These are phyloP conservation scores for Pichiaceae sp. DNA, from an alignment of 1,139 yeast genomes.

Conservation along the genomic window DNA sequence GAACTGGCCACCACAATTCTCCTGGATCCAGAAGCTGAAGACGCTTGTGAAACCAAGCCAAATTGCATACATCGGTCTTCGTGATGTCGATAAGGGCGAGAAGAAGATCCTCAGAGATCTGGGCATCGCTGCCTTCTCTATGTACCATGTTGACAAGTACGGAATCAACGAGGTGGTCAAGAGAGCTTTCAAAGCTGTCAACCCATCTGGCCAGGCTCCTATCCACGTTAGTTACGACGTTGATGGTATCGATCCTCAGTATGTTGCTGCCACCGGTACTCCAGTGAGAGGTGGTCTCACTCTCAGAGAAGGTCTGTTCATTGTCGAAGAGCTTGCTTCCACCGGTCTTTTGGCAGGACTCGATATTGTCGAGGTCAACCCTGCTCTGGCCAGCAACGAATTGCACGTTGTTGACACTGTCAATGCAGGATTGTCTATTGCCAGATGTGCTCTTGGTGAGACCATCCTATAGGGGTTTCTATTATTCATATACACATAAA, in stretches of 20 bases:
- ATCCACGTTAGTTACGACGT: conserved; percentile 91
- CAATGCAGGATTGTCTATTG: conserved; percentile 82
- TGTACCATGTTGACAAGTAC: conserved; percentile 92
- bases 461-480: conserved; percentile 60
- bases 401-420: conserved; percentile 77
- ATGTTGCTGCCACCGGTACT: conserved; percentile 96
- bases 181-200: conserved; percentile 77
- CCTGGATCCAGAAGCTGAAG: conserved; percentile 60
- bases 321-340: conserved; percentile 87
- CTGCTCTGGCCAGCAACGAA: conserved; percentile 75
- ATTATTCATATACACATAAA: not conserved
- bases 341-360: conserved; percentile 79
- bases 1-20: conserved; percentile 56
- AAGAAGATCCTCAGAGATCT: conserved; percentile 61
- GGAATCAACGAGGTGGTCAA: conserved; percentile 90
- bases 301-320: conserved; percentile 85
- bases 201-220: conserved; percentile 69
- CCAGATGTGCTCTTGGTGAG: conserved; percentile 92
- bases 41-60: conserved; percentile 51
- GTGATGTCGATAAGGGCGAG: conserved; percentile 90
- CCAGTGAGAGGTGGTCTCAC: conserved; percentile 96
- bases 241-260: conserved; percentile 92
- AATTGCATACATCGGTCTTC: conserved; percentile 86
- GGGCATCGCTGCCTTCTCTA: conserved; percentile 80
- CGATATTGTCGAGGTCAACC: conserved; percentile 93